Evolutionary conservation across 768 basidiomycete species (phyloP).

Genomic region (Leccinum uliginosum): DNA sequence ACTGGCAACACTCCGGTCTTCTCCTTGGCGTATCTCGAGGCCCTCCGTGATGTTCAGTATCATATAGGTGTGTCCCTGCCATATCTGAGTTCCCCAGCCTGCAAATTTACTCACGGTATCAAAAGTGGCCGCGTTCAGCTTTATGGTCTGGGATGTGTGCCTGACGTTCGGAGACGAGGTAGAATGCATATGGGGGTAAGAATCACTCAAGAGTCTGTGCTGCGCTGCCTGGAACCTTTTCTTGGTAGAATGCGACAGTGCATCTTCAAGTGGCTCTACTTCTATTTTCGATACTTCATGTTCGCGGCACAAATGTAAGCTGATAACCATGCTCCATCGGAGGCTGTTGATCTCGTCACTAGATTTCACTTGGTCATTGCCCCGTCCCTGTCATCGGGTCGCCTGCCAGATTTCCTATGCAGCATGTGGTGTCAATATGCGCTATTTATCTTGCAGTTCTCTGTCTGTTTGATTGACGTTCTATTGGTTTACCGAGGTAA

Average conservation of each 20-base stretch:
- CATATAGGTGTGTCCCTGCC: slow-evolving; percentile 5
- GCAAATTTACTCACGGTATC: neutral
- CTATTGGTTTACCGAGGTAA: slow-evolving; percentile 24
- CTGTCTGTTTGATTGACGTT: slow-evolving; percentile 15
- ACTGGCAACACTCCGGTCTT: neutral
- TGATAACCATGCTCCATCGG: neutral
- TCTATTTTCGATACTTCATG: slow-evolving; percentile 18
- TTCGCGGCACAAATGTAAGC: slow-evolving; percentile 11
- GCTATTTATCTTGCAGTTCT: slow-evolving; percentile 2
- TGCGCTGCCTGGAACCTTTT: neutral
- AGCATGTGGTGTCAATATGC: slow-evolving; percentile 8
- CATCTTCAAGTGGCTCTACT: slow-evolving; percentile 12
- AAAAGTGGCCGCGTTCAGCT: slow-evolving; percentile 23
- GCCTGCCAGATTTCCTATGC: slow-evolving; percentile 3
- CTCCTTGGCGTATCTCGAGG: slow-evolving; percentile 2
- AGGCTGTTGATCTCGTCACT: neutral
- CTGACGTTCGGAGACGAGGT: slow-evolving; percentile 24
- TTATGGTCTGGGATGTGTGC: slow-evolving; percentile 28
- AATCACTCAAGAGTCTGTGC: no score
- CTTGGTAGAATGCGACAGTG: slow-evolving; percentile 9
- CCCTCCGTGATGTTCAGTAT: slow-evolving; percentile 6
- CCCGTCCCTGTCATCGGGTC: slow-evolving; percentile 10
- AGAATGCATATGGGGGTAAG: slow-evolving; percentile 31
- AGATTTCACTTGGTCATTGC: slow-evolving; percentile 9
- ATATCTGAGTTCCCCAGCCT: neutral